Evolutionary conservation across 768 basidiomycete genomes (phyloP).

Genomic region (Hypholoma sublateritium): DNA sequence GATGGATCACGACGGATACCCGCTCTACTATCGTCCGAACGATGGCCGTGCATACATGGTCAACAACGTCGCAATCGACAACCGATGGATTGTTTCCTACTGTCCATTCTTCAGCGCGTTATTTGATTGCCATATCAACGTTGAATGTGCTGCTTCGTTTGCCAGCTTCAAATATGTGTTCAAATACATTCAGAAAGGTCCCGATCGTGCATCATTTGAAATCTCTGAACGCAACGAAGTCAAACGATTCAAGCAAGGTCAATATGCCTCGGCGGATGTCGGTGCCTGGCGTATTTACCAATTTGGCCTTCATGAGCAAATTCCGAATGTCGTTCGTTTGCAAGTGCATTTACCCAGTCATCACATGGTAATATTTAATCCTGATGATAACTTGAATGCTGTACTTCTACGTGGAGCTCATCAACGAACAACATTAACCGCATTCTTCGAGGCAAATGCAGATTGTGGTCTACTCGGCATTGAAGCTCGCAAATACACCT

Average conservation of each 20-base stretch:
- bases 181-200: conserved; percentile 52
- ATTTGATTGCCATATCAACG: conserved; percentile 46
- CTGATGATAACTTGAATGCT: conserved; percentile 22
- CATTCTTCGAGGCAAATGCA: conserved; percentile 25
- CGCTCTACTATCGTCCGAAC: conserved; percentile 32
- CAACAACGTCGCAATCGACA: conserved; percentile 21
- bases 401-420: conserved; percentile 16
- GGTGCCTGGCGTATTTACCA: conserved; percentile 31
- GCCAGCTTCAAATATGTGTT: conserved; percentile 42
- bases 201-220: conserved; percentile 11
- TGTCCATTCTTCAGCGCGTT: conserved; percentile 27
- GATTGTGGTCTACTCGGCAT: conserved; percentile 9
- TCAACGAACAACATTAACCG: conserved; percentile 29
- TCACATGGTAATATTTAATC: conserved; percentile 32
- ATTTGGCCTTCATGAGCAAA: conserved; percentile 27
- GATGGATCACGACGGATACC: conserved; percentile 39
- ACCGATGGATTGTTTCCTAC: conserved; percentile 42
- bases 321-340: conserved; percentile 37
- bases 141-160: conserved; percentile 37
- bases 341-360: conserved; percentile 39
- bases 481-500: conserved; percentile 17
- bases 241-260: conserved; percentile 26
- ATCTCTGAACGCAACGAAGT: conserved; percentile 36
- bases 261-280: conserved; percentile 35
- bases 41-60: conserved; percentile 29